Evolutionary conservation across 345 rosid species (phyloP).

Genomic region (Populus tremula): DNA sequence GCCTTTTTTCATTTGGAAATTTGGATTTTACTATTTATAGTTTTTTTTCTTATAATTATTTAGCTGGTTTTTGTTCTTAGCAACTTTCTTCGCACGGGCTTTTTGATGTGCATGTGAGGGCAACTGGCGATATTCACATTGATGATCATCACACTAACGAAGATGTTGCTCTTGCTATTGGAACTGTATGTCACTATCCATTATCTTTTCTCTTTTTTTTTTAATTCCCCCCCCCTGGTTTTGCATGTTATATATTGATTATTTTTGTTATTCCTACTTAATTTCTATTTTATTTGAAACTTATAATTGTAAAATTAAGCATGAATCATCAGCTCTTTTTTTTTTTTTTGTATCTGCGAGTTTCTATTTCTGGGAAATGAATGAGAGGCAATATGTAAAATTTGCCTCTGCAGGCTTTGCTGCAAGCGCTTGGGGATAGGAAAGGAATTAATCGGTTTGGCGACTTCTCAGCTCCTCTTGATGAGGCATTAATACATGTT

Average conservation of each 20-base stretch:
- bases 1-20: too few species aligned
- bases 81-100: constrained; percentile 96
- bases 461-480: constrained; percentile 91
- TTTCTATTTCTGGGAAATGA: background rate
- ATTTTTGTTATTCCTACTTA: background rate
- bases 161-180: constrained; percentile 91
- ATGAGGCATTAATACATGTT: constrained; percentile 85
- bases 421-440: constrained; percentile 86
- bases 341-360: background rate
- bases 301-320: background rate
- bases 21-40: background rate
- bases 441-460: constrained; percentile 91
- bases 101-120: constrained; percentile 83
- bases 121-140: constrained; percentile 84
- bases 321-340: background rate
- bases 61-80: constrained; percentile 31
- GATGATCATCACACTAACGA: constrained; percentile 94
- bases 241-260: background rate
- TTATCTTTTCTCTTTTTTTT: background rate
- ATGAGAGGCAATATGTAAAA: background rate
- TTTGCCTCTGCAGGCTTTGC: constrained; percentile 55
- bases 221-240: too few species aligned
- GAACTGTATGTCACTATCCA: constrained; percentile 46
- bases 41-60: background rate
- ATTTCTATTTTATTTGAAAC: background rate